Evolutionary conservation across 2,329 filamentous ascomycete species (phyloP), one percentile per base, ranked within the genome.

Genomic region (Clonostachys solani): DNA sequence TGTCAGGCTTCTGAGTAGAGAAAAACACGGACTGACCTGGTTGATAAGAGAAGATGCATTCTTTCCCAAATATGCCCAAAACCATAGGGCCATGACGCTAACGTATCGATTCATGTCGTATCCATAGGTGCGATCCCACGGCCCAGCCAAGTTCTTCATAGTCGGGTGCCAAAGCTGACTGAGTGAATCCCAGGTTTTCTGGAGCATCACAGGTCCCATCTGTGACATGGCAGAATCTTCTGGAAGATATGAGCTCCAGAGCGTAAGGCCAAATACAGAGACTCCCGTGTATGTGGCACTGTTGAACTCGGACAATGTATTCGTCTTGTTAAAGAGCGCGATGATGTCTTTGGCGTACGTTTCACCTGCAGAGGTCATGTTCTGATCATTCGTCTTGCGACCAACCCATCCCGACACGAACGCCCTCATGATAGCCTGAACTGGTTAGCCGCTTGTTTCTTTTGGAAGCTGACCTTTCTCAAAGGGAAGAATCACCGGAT

Each of bases 91-190:
- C 59, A 84, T 73, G 43, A 84, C 68, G 45, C 76, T 77, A 5
- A 83, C 59, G 53, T 84, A 84, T 7, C 72, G 65, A 47, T 81
- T 83, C 80, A 84, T 83, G 50, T 85, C 80, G 48, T 76, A 84
- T 1, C 80, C 80, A 51, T 85, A 85, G 0, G 74, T 67, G 1
- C 82, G 73, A 58, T 85, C 82, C 81, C 81, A 85, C 0, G 82
- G 82, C 0, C 81, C 82, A 3, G 81, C 81, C 43, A 84, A 70
- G 50, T 84, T 85, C 52, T 72, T 77, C 62, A 85, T 60, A 3
- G 73, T 69, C 1, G 80, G 74, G 45, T 84, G 77, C 67, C 80
- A 85, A 2, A 85, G 67, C 42, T 73, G 53, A 0, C 69, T 67
- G 3, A 80, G 66, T 4, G 71, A 67, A 6, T 70, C 64, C 81